Evolutionary conservation across 805 yeast species (phyloP), one percentile per base, ranked within the genome.

Genomic region (Metschnikowia arizonensis): DNA sequence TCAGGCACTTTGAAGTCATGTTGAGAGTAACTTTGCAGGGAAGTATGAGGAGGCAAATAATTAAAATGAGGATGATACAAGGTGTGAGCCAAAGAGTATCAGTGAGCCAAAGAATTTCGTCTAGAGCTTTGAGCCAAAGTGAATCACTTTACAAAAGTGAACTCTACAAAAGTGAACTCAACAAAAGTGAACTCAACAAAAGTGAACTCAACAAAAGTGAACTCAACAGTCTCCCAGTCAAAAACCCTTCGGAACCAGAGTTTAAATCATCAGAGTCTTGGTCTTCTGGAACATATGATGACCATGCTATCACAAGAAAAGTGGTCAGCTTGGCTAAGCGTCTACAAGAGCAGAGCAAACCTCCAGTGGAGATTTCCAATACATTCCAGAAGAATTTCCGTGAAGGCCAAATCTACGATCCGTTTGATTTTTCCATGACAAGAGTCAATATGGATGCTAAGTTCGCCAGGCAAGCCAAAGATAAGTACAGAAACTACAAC

Each of bases 341-440:
- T 23, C 55, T 67, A 18, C 62, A 59, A 39, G 67, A 64, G 42
- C 53, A 50, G 36, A 53, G 60, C 25, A 58, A 50, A 42, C 68
- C 74, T 26, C 73, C 74, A 10, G 53, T 68, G 21, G 56, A 60
- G 28, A 63, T 71, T 21, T 62, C 48, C 42, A 50, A 46, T 31
- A 40, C 15, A 35, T 72, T 77, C 48, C 63, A 74, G 29, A 74
- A 69, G 57, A 73, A 64, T 45, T 81, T 83, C 59, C 67, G 62
- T 12, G 65, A 66, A 3, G 79, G 78, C 39, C 66, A 76, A 4
- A 76, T 79, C 0, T 88, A 88, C 60, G 91, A 85, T 55, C 93
- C 96, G 42, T 83, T 82, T 64, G 95, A 87, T 62, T 87, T 88
- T 55, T 77, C 86, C 25, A 63, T 79, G 57, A 78, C 82, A 37